Percentiles rank a stretch among this genome's conserved stretches.
Evolutionary conservation across 345 rosid genomes (phyloP).

Genomic region (Turnera subulata): DNA sequence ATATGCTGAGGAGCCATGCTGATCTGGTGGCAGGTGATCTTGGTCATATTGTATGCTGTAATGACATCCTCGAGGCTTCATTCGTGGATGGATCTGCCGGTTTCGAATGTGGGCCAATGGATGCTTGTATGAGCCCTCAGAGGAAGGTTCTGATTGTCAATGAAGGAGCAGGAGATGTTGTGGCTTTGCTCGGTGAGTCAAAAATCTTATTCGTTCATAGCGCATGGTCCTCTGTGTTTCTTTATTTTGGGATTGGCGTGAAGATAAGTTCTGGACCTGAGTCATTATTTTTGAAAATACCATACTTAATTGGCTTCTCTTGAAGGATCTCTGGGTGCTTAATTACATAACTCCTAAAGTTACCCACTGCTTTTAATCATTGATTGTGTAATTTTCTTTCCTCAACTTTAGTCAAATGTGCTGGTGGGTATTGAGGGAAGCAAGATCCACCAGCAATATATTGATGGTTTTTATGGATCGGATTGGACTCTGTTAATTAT

Average conservation of each 20-base stretch:
- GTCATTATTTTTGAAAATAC: not conserved
- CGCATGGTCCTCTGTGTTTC: too few species aligned
- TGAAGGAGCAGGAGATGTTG: conserved; percentile 83
- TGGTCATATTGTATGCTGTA: conserved; percentile 45
- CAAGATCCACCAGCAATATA: too few species aligned
- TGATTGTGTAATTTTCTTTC: not conserved
- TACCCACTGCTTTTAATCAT: not conserved
- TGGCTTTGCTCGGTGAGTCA: conserved; percentile 70
- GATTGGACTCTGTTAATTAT: not conserved
- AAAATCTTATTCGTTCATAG: not conserved
- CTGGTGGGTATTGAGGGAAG: too few species aligned
- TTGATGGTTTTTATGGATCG: too few species aligned
- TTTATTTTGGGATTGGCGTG: too few species aligned
- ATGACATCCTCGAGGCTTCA: conserved; percentile 45
- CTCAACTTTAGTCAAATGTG: not conserved
- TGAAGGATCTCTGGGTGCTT: not conserved
- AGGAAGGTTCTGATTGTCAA: conserved; percentile 65
- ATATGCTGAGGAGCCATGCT: conserved; percentile 56
- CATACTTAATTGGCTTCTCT: not conserved
- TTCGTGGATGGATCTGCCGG: too few species aligned
- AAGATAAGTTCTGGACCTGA: too few species aligned
- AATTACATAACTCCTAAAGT: too few species aligned
- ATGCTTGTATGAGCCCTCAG: conserved; percentile 11
- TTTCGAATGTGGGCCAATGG: conserved; percentile 22
- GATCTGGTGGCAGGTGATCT: conserved; percentile 45